Percentiles rank a stretch among this genome's conserved stretches.
Conservation (phyloP, 768 basidiomycete species). For the Coprinopsis cinerea region DNA sequence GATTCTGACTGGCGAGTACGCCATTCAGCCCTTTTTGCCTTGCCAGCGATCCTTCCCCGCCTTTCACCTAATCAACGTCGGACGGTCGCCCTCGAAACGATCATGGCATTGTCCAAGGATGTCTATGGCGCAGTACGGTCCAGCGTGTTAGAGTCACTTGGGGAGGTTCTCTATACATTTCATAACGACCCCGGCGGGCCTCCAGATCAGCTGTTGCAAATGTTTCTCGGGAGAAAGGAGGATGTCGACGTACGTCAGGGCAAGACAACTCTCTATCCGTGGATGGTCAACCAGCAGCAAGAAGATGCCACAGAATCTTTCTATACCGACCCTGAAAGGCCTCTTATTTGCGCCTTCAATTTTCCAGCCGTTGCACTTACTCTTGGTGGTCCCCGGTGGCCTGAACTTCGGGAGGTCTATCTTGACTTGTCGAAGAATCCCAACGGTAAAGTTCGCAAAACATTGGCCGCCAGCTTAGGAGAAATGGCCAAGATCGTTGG, state of each 20-base stretch:
- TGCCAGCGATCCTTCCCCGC: conserved; percentile 73
- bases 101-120: conserved; percentile 60
- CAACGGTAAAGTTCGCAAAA: conserved; percentile 61
- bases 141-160: conserved; percentile 80
- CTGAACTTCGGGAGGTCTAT: conserved; percentile 63
- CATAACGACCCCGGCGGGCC: conserved; percentile 56
- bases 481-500: conserved; percentile 87
- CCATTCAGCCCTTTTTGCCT: conserved; percentile 79
- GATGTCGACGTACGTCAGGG: conserved; percentile 34
- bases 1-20: conserved; percentile 81
- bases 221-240: conserved; percentile 67
- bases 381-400: conserved; percentile 73
- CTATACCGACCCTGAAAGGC: conserved; percentile 62
- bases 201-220: conserved; percentile 64
- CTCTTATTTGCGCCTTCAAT: conserved; percentile 82
- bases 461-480: conserved; percentile 83
- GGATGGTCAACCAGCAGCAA: conserved; percentile 7
- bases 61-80: conserved; percentile 54
- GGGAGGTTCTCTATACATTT: conserved; percentile 86
- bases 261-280: conserved; percentile 16
- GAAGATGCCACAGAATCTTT: conserved; percentile 33
- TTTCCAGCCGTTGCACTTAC: conserved; percentile 87
- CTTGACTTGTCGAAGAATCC: conserved; percentile 54
- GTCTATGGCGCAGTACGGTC: conserved; percentile 62
- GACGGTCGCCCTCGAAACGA: conserved; percentile 57